Base-by-base conservation (phyloP, 2,329 filamentous ascomycete genomes). In the Teratosphaeria gauchensis region DNA sequence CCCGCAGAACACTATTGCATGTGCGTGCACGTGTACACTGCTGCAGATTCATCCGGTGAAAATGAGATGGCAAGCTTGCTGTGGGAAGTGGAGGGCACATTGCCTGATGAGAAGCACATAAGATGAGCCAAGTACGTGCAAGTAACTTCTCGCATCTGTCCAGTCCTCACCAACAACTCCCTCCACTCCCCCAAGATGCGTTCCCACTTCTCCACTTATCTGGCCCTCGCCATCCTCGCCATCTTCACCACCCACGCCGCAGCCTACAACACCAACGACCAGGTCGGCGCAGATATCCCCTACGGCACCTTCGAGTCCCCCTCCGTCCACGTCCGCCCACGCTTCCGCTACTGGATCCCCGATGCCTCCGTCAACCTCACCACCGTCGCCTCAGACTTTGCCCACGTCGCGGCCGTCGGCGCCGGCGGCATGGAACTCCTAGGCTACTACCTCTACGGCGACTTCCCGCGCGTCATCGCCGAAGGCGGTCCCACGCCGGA, bases 381-480 rank as follows among this genome's bases (percentile, higher is more conserved):
- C 3, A 61, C 62, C 2, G 63, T 75, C 0, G 63, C 64, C n/a
- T 59, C 64, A 4, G 72, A 77, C 58, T 68, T 77, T 30, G 62
- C 62, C 9, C 62, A 65, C 9, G 68, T 68, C 11, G 71, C 66
- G 8, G 55, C 60, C 1, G 62, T 72, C 32, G 75, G 75, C 1
- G 71, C 71, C 2, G 74, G 74, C 6, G 75, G 74, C 1, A 62
- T 77, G 4, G 74, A 77, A 48, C 61, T 76, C 2, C 64, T 77
- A 0, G 70, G 71, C 0, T 77, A 72, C 54, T 77, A 75, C 61
- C 65, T 70, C 4, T 76, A 76, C 60, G 74, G 74, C 33, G 63
- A 66, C 56, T 63, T 61, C 28, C 61, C 62, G 21, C 55, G 38
- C 24, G 62, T 62, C 19, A 53, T 53, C 12, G 51, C 51, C 5